Base-by-base conservation (phyloP, 495 filamentous ascomycete genomes). In the Durotheca rogersii region DNA sequence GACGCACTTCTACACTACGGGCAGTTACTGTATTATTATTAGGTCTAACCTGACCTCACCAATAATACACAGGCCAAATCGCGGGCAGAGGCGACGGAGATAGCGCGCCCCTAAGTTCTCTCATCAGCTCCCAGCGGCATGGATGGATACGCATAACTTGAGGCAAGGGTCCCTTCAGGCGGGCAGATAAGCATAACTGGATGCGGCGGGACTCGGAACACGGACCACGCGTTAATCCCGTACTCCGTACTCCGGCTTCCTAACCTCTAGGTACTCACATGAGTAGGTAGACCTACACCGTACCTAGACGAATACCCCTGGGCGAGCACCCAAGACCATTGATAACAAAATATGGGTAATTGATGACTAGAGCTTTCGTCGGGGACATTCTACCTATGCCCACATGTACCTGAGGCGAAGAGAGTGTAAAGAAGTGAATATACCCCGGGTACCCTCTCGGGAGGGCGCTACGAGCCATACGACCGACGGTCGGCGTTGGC, bases 1-100 rank as follows among this genome's bases (percentile, higher is more conserved):
- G 50, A 50, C 41, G 41, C 41, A 38, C 37, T 59, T 47, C 47
- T 53, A 44, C 18, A 34, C 20, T 38, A 36, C 38, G 12, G 41
- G 47, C 35, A 31, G 46, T 51, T 46, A 27, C 9, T 27, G 23
- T 27, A 4, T 27, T 27, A 27, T 27, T 27, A 27, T 45, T 27
- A 39, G 34, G 11, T 29, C 18, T 43, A 51, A n/a, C n/a, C 49
- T 44, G 39, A 27, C 44, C 35, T 38, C 47, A 47, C 41, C 32
- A 50, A 38, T 21, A 46, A 53, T 47, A 46, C 40, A 53, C 19
- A 18, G n/a, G 42, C 37, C 11, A 35, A 41, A 27, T 11, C 38
- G 42, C 51, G 34, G 40, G 25, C 40, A 31, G 23, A 21, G 25
- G 27, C 15, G 11, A 20, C 38, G 40, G 25, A 10, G 46, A 10